These are phyloP conservation scores for Tolypocladium sp. DNA, from an alignment of 2,329 filamentous ascomycete species.

Conservation along the genomic window DNA sequence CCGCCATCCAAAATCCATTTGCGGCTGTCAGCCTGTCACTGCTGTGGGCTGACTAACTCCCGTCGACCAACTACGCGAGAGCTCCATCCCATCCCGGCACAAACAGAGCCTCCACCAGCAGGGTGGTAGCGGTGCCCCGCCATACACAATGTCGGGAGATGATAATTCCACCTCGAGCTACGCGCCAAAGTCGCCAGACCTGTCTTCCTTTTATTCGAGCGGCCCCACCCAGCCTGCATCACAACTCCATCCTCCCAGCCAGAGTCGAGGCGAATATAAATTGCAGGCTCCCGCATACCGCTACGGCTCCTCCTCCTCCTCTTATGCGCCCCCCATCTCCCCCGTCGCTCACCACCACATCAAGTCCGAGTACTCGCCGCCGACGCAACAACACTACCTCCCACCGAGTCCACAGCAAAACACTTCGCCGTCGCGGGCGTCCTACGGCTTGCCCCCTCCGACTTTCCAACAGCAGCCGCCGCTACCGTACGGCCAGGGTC, in stretches of 20 bases:
- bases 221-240: conserved; percentile 15
- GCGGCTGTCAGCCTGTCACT: not conserved
- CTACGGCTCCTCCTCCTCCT: conserved; percentile 15
- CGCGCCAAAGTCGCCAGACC: conserved; percentile 50
- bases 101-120: not conserved
- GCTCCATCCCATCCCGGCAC: not conserved
- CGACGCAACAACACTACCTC: conserved; percentile 10
- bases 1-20: not conserved
- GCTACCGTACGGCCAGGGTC: not conserved
- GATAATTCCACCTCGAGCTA: conserved; percentile 33
- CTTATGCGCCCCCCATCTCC: conserved; percentile 18
- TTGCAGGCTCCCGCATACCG: conserved; percentile 18
- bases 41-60: not conserved
- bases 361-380: conserved; percentile 13
- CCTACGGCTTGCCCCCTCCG: conserved; percentile 9
- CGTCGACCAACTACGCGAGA: not conserved
- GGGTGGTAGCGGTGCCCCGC: not conserved
- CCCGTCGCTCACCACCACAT: conserved; percentile 14
- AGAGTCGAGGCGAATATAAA: conserved; percentile 21
- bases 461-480: conserved; percentile 3
- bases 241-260: conserved; percentile 8
- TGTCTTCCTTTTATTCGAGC: conserved; percentile 44
- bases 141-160: conserved; percentile 34
- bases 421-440: conserved; percentile 5
- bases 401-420: conserved; percentile 9